Evolutionary conservation across 495 filamentous ascomycete species (phyloP), one percentile per base, ranked within the genome.

Genomic region (Umbilicaria muhlenbergii): DNA sequence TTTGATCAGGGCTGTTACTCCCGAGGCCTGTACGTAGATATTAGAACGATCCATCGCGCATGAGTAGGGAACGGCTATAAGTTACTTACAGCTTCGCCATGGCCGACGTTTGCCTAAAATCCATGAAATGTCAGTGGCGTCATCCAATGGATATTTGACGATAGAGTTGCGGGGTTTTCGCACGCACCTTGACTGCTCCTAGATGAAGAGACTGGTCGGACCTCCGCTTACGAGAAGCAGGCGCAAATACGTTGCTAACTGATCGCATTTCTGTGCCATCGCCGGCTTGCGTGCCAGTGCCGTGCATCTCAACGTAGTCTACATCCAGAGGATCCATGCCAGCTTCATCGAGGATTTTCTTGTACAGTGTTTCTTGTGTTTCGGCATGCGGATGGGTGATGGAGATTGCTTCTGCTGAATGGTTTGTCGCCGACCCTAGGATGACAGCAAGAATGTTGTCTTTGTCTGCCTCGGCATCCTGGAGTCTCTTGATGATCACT

Each of bases 281-380:
- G 10, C 85, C 85, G 15, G 80, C 82, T 54, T 86, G 82, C 0
- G 85, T 89, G 8, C 85, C 85, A 0, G 85, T 91, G n/a, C 85
- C 85, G 56, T 92, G 85, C 75, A 87, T 86, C 56, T 92, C 85
- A 12, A 91, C 75, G 48, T 89, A 91, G 61, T 77, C 77, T 16
- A 89, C 62, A 38, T 87, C 78, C 41, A 74, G 71, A 2, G 85
- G 80, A 43, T 85, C 74, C 5, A 83, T 67, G 34, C 80, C 73
- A 10, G 81, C 78, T 32, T 81, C 68, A 36, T 78, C 71, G 12
- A 88, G 65, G 34, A 89, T 70, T 19, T 77, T 67, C 13, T 68
- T 63, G 46, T 80, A 88, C n/a, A 89, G 65, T 11, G 70, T 58
- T 6, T 78, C 71, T 55, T 92, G 85, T 0, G 81, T 80, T 2